phyloP scores from a whole-genome alignment of 1,284 basidiomycete genomes.

The Sporisorium graminicola region DNA sequence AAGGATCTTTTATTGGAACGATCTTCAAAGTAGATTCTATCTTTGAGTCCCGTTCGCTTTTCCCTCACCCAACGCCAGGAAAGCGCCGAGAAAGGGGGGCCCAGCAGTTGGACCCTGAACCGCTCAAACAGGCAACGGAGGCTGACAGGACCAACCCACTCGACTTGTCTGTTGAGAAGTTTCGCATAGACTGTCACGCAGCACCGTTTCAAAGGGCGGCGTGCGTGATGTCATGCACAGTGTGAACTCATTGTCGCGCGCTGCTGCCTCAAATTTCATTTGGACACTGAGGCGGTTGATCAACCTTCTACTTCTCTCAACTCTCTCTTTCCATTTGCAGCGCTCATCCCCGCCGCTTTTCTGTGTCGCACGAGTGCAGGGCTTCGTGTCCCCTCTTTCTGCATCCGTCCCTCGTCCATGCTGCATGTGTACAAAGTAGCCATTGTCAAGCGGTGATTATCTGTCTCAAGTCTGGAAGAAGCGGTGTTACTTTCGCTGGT shows the following conservation, averaged over 20 bases:
- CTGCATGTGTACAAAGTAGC: neutral
- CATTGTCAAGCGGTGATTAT: neutral
- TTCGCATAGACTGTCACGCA: slow-evolving; percentile 21
- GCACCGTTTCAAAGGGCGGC: neutral
- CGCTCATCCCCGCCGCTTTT: neutral
- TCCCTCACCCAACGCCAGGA: no score
- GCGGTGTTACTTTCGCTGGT: neutral
- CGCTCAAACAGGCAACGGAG: slow-evolving; percentile 31
- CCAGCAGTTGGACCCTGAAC: slow-evolving; percentile 32
- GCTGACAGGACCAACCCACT: neutral
- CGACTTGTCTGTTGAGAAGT: neutral
- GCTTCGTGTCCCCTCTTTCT: no score
- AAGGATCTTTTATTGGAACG: slow-evolving; percentile 16
- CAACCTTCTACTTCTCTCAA: slow-evolving; percentile 26
- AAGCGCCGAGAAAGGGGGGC: neutral
- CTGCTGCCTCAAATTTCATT: slow-evolving; percentile 20
- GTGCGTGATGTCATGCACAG: slow-evolving; percentile 41
- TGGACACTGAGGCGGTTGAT: slow-evolving; percentile 17
- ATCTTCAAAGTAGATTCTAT: slow-evolving; percentile 40
- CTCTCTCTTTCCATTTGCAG: slow-evolving; percentile 23
- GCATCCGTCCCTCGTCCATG: no score
- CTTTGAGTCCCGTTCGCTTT: neutral
- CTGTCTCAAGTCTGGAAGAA: neutral
- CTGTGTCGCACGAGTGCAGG: slow-evolving; percentile 1
- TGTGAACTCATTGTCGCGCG: neutral